Base-by-base conservation (phyloP, 2,329 filamentous ascomycete species). In the Plenodomus tracheiphilus region DNA sequence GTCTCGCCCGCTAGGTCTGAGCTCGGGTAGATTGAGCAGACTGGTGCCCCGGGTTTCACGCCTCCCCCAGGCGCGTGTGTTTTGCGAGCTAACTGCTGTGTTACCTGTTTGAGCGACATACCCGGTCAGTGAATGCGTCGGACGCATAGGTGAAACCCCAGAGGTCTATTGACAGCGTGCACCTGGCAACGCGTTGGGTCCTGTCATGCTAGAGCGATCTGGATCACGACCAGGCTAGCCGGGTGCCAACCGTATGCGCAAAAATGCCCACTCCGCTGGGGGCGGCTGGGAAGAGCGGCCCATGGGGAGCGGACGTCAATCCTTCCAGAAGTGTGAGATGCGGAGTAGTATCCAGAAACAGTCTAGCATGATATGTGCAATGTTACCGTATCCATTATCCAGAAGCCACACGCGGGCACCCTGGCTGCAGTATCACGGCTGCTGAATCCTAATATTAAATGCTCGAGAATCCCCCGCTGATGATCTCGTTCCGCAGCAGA, bases 381-480 rank as follows among this genome's bases (percentile, higher is more conserved):
- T 69, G 68, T 63, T 66, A 70, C 68, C 62, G 59, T 69, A 61
- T 56, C 63, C 55, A 62, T 65, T 53, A 38, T 30, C 54, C 58
- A 50, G 55, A 54, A 66, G 63, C 65, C 61, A 69, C 58, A 55
- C 47, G 46, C 41, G 40, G 47, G 54, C 52, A 54, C 62, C 53
- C 49, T 56, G 60, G 22, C 61, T 66, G 61, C 59, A 59, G 64
- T 65, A 67, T 64, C 64, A 68, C 64, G 43, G 54, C 53, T 54
- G 40, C 58, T 54, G 42, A 49, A 53, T 51, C 46, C 49, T 39
- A 43, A 63, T 62, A 61, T 66, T 70, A 70, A 69, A 67, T 61
- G 54, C 56, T 61, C 56, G 51, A 53, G 51, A 34, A 51, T 49
- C 54, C 56, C 61, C 49, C 56, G 17, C 48, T 21, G 49, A 45